Conservation (phyloP, 495 filamentous ascomycete species). For the Mytilinidion resinicola region DNA sequence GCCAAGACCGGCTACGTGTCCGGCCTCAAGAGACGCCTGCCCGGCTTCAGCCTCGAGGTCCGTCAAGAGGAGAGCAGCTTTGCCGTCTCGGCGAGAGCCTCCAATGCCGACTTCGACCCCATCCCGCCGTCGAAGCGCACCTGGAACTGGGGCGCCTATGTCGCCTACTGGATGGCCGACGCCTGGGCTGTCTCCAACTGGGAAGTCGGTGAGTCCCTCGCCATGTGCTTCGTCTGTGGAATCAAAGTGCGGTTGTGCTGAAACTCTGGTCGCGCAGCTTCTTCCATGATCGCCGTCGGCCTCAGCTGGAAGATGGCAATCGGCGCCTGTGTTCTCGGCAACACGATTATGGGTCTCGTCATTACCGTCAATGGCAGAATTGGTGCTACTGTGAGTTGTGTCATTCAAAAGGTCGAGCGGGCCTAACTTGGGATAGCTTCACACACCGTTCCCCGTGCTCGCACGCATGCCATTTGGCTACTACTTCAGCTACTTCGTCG, state of each 20-base stretch:
- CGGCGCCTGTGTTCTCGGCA: slow-evolving; percentile 24
- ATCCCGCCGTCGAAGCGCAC: slow-evolving; percentile 24
- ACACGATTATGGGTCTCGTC: slow-evolving; percentile 23
- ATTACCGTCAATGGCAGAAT: slow-evolving; percentile 26
- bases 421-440: slow-evolving; percentile 9
- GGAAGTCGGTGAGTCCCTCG: slow-evolving; percentile 25
- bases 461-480: slow-evolving; percentile 23
- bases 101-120: slow-evolving; percentile 27
- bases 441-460: slow-evolving; percentile 23
- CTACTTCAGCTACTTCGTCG: slow-evolving; percentile 28
- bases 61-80: slow-evolving; percentile 21
- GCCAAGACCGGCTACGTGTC: slow-evolving; percentile 5
- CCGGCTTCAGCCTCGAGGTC: slow-evolving; percentile 18
- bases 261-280: slow-evolving; percentile 2
- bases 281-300: slow-evolving; percentile 22
- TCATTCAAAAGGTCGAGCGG: background rate
- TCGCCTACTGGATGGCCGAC: slow-evolving; percentile 29
- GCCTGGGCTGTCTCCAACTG: slow-evolving; percentile 28
- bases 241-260: background rate
- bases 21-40: slow-evolving; percentile 7
- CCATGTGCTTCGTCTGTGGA: background rate
- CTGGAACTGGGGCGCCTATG: slow-evolving; percentile 17
- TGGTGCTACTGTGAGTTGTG: slow-evolving; percentile 13
- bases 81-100: slow-evolving; percentile 7
- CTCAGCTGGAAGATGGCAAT: slow-evolving; percentile 25